Conservation (phyloP, 1,284 basidiomycete genomes). For the Ganoderma leucocontextum region DNA sequence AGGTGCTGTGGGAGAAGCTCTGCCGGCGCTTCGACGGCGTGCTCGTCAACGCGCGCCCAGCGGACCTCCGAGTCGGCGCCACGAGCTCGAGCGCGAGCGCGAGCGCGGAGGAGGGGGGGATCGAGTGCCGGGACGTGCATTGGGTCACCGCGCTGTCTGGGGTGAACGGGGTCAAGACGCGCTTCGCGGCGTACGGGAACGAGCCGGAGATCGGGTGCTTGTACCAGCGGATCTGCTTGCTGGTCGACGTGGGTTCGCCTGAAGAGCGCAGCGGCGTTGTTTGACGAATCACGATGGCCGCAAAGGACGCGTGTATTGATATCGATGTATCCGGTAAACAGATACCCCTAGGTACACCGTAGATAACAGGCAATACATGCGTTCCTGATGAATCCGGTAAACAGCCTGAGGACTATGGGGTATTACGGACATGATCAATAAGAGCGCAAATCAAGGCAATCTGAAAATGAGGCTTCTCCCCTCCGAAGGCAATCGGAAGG, state of each 20-base stretch:
- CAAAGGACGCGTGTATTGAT: no score
- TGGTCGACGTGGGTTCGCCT: conserved; percentile 20
- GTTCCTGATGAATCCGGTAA: no score
- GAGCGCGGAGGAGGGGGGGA: background rate
- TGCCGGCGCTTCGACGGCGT: conserved; percentile 24
- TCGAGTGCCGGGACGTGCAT: conserved; percentile 12
- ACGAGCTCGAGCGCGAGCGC: no score
- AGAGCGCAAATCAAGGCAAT: no score
- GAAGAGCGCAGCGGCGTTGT: background rate
- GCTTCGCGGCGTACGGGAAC: conserved; percentile 27
- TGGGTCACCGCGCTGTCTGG: conserved; percentile 23
- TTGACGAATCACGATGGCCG: background rate
- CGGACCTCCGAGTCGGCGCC: background rate
- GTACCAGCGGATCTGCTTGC: conserved; percentile 26
- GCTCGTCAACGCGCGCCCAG: conserved; percentile 19
- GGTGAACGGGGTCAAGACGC: conserved; percentile 18
- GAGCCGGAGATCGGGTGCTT: conserved; percentile 25
- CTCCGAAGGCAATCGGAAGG: no score
- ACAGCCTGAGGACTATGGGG: no score
- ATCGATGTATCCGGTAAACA: no score
- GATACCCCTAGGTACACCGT: no score
- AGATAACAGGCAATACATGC: no score
- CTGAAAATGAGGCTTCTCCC: no score
- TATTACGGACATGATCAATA: no score
- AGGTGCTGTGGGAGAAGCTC: conserved; percentile 25